A percentile compares a stretch with the other conserved stretches of the same genome.
Conservation (phyloP, 331 rosid species). For the Phaseolus coccineus region DNA sequence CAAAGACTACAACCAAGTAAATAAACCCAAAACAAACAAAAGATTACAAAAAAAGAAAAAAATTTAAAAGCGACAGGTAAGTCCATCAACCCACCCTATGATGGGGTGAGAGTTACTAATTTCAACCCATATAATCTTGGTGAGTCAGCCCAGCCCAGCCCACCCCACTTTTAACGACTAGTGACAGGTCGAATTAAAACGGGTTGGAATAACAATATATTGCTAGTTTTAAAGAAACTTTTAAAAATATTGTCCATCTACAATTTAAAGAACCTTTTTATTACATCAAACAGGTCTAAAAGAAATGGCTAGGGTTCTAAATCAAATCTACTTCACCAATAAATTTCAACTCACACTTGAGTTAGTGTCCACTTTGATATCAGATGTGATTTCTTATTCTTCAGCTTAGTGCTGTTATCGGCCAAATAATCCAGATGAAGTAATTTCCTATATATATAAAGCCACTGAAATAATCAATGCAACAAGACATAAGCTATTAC, state of each 20-base stretch:
- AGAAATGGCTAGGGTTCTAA: background rate
- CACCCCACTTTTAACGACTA: no score
- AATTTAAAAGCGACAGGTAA: no score
- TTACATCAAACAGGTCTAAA: background rate
- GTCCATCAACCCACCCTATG: no score
- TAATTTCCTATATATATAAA: conserved; percentile 65
- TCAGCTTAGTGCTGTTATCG: conserved; percentile 78
- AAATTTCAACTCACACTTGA: conserved; percentile 70
- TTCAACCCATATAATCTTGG: no score
- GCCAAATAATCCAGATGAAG: conserved; percentile 82
- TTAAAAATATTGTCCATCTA: background rate
- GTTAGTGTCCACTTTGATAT: conserved; percentile 83
- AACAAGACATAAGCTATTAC: background rate
- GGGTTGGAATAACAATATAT: no score
- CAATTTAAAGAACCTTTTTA: background rate
- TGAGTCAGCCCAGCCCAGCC: no score
- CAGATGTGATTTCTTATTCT: conserved; percentile 96
- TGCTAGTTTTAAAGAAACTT: no score
- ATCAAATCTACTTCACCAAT: background rate
- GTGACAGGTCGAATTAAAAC: no score
- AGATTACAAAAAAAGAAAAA: no score
- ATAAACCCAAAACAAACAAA: no score
- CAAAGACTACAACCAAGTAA: no score
- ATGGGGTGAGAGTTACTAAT: no score
- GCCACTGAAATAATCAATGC: conserved; percentile 25